Evolutionary conservation across 2,329 filamentous ascomycete species (phyloP).

Genomic region (Phaeosphaeriaceae sp.): DNA sequence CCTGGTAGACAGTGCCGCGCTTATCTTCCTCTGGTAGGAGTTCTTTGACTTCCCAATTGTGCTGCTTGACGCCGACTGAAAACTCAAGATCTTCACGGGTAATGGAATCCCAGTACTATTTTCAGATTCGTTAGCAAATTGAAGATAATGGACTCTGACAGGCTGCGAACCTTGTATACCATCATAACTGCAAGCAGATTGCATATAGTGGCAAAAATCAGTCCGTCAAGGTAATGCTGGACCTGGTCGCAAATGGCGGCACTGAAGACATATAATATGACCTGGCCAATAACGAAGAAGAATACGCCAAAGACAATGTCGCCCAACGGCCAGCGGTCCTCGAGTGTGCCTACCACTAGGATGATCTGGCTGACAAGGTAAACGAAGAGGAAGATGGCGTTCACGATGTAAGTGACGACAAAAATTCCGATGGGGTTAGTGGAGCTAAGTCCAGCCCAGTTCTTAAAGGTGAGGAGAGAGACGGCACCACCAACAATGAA

Average conservation of each 20-base stretch:
- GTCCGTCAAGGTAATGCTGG: slow-evolving; percentile 90
- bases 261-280: slow-evolving; percentile 90
- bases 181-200: slow-evolving; percentile 98
- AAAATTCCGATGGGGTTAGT: slow-evolving; percentile 89
- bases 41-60: slow-evolving; percentile 99
- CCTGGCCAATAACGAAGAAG: slow-evolving; percentile 91
- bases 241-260: slow-evolving; percentile 81
- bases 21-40: slow-evolving; percentile 77
- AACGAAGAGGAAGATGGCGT: slow-evolving; percentile 82
- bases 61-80: slow-evolving; percentile 90
- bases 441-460: slow-evolving; percentile 83
- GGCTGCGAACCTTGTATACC: slow-evolving; percentile 84
- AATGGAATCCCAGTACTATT: slow-evolving; percentile 97
- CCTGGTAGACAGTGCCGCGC: slow-evolving; percentile 76
- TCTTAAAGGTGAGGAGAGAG: slow-evolving; percentile 89
- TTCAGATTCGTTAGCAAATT: slow-evolving; percentile 23
- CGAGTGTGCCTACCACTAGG: slow-evolving; percentile 85
- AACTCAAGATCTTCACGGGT: slow-evolving; percentile 98
- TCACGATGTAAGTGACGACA: slow-evolving; percentile 88
- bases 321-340: slow-evolving; percentile 93
- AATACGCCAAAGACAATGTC: slow-evolving; percentile 89
- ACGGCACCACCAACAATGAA: slow-evolving; percentile 88
- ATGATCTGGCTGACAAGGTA: slow-evolving; percentile 89
- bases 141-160: slow-evolving; percentile 2
- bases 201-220: slow-evolving; percentile 93